These are phyloP conservation scores for Colletotrichum chlorophyti DNA, from an alignment of 2,329 filamentous ascomycete species.

Conservation along the genomic window DNA sequence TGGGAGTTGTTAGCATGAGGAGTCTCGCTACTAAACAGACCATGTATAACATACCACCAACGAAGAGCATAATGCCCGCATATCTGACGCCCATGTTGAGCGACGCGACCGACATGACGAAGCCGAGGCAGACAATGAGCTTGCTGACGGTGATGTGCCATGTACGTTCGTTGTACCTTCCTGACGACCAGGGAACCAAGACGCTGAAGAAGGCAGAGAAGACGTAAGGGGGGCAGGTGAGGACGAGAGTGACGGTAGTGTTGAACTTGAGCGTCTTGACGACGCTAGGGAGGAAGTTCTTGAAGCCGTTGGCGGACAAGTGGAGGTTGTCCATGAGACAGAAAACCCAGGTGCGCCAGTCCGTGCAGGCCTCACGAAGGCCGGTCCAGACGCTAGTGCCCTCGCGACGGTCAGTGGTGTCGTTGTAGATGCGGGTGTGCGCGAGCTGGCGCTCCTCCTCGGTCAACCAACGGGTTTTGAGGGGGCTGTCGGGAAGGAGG, in stretches of 20 bases:
- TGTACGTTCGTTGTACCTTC: conserved; percentile 53
- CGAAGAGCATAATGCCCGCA: conserved; percentile 45
- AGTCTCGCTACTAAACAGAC: conserved; percentile 27
- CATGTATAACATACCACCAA: conserved; percentile 43
- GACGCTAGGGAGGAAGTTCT: conserved; percentile 42
- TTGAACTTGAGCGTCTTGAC: conserved; percentile 50
- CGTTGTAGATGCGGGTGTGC: conserved; percentile 39
- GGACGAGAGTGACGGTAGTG: conserved; percentile 51
- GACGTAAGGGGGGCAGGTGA: conserved; percentile 54
- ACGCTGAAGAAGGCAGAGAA: conserved; percentile 48
- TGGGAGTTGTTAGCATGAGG: too few species aligned
- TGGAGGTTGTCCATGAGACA: conserved; percentile 59
- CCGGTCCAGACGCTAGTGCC: conserved; percentile 49
- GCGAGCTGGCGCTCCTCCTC: conserved; percentile 49
- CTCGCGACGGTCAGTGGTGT: conserved; percentile 42
- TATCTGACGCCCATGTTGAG: conserved; percentile 26
- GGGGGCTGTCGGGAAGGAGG: conserved; percentile 47
- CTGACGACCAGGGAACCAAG: conserved; percentile 47
- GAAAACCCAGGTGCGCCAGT: conserved; percentile 56
- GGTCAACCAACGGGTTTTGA: conserved; percentile 45
- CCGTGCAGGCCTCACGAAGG: conserved; percentile 49
- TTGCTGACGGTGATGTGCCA: conserved; percentile 56
- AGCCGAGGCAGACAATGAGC: conserved; percentile 42
- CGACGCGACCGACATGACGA: conserved; percentile 33
- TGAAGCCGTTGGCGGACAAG: conserved; percentile 54